Conservation (phyloP, 2,329 filamentous ascomycete genomes). For the Ophiostoma perfectum region DNA sequence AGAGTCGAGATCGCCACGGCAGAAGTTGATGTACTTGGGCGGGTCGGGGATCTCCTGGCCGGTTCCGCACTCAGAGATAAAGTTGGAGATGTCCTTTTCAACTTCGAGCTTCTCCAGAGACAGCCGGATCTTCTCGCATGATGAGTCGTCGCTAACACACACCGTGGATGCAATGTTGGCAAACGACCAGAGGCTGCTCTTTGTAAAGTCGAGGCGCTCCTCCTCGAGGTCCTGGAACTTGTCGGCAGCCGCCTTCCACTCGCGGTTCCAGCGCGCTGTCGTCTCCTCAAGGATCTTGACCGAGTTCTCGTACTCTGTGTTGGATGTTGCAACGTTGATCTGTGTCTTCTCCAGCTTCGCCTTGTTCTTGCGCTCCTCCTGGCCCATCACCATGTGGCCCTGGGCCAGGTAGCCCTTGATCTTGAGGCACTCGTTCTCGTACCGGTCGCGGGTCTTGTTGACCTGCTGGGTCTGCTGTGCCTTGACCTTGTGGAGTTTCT, state of each 20-base stretch:
- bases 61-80: slow-evolving; percentile 85
- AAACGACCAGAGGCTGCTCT: slow-evolving; percentile 96
- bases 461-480: slow-evolving; percentile 83
- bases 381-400: slow-evolving; percentile 99
- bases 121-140: slow-evolving; percentile 91
- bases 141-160: slow-evolving; percentile 93
- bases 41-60: slow-evolving; percentile 96
- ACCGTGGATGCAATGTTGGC: slow-evolving; percentile 96
- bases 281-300: slow-evolving; percentile 94
- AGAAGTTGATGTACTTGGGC: slow-evolving; percentile 98
- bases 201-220: slow-evolving; percentile 92
- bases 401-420: slow-evolving; percentile 98
- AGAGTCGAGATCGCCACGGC: slow-evolving; percentile 78
- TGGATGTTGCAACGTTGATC: slow-evolving; percentile 85
- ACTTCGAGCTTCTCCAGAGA: slow-evolving; percentile 91
- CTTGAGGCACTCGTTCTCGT: slow-evolving; percentile 95
- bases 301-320: slow-evolving; percentile 86
- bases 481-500: slow-evolving; percentile 90
- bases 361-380: slow-evolving; percentile 98
- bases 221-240: slow-evolving; percentile 99
- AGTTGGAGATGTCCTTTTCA: slow-evolving; percentile 83
- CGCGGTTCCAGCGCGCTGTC: slow-evolving; percentile 90
- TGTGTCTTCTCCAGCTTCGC: slow-evolving; percentile 98
- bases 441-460: slow-evolving; percentile 88
- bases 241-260: slow-evolving; percentile 96